Percentiles rank a stretch among this genome's conserved stretches.
These are phyloP conservation scores for Gnaphalium uliginosum DNA, from an alignment of 129 eudicot species.

Conservation along the genomic window DNA sequence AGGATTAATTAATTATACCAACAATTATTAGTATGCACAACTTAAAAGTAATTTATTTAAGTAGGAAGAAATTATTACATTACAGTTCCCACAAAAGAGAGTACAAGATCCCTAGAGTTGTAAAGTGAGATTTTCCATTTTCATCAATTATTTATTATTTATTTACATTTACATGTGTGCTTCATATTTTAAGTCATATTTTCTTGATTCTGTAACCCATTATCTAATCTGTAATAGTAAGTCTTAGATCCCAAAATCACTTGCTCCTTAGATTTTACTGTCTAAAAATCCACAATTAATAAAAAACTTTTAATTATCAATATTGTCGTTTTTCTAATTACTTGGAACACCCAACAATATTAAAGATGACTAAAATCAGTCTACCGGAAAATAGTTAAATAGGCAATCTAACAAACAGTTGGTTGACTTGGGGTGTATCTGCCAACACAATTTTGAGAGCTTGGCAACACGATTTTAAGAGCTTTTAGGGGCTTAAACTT, in stretches of 20 bases:
- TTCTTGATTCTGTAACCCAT: slow-evolving; percentile 31
- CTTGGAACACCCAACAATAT: too few species aligned
- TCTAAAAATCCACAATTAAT: not conserved
- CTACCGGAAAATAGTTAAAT: too few species aligned
- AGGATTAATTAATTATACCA: too few species aligned
- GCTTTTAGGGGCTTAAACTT: too few species aligned
- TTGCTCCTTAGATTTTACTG: slow-evolving; percentile 19
- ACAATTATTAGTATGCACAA: not conserved
- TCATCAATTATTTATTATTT: too few species aligned
- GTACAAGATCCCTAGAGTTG: slow-evolving; percentile 37
- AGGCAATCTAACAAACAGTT: too few species aligned
- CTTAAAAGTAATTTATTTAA: not conserved
- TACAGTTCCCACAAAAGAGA: slow-evolving; percentile 20
- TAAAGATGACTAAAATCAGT: too few species aligned
- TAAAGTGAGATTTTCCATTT: slow-evolving; percentile 42
- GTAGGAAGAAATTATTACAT: not conserved
- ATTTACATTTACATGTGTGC: slow-evolving; percentile 32
- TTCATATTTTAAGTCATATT: slow-evolving; percentile 31
- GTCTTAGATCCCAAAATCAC: slow-evolving; percentile 34
- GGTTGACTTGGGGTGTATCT: too few species aligned
- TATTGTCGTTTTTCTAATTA: too few species aligned
- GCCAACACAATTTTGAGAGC: too few species aligned
- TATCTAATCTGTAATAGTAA: not conserved
- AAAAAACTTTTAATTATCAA: too few species aligned
- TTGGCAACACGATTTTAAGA: too few species aligned